Base-by-base conservation (phyloP, 352 stramenopile species). In the Pythium sp. region DNA sequence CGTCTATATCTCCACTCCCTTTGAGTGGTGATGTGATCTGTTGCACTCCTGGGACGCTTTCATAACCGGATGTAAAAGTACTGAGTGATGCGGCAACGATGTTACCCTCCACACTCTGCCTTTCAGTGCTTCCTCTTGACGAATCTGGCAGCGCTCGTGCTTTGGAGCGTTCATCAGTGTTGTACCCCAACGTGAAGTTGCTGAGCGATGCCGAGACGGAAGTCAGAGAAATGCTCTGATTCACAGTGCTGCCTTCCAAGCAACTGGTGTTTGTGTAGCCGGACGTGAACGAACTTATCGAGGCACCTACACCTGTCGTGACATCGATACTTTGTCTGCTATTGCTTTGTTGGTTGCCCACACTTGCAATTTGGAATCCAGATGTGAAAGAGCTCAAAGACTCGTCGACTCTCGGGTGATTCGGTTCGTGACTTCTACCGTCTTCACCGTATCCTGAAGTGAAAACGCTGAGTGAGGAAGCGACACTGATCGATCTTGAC, bases 341-440 rank as follows among this genome's bases (percentile, higher is more conserved):
- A n/a, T 49, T 38, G 26, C 46, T 30, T 5, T 14, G 5, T n/a
- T 38, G 62, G 34, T 26, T 7, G 11, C 20, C 24, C 49, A 22
- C 11, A 3, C 20, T 56, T 38, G 47, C 41, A 28, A 32, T 47
- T 26, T 64, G 59, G 30, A 80, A 84, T 1, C 77, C 80, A 6
- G 62, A 55, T 0, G 69, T 87, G 58, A 84, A 87, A 12, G 68
- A 62, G 18, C 75, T 87, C 32, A 84, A 58, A 3, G 80, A 89
- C 5, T 62, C 67, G 41, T 73, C 69, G 3, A 80, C 74, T 41
- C 34, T 51, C 34, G 51, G 24, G 6, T 64, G 12, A 12, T 65
- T 55, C 9, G 49, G 54, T 18, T 63, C 43, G 12, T 62, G 36
- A 20, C 38, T 57, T 18, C 49, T 69, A 57, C 28, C 24, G 14